Base-by-base conservation (phyloP, 768 basidiomycete species). In the Leccinum imitatum region DNA sequence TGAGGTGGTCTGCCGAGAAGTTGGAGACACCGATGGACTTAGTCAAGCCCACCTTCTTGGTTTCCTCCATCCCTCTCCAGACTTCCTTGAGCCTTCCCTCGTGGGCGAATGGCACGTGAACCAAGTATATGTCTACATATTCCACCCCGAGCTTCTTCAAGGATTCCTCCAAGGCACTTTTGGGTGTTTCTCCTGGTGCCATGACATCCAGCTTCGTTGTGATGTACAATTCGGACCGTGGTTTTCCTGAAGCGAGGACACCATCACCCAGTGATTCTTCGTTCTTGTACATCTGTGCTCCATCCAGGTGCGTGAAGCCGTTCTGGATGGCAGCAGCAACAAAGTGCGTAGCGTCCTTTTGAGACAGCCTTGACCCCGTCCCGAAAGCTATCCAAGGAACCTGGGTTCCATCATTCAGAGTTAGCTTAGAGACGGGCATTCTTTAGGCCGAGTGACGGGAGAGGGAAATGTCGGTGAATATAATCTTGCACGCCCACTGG, bases 301-400 rank as follows among this genome's bases (percentile, higher is more conserved):
- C 82, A 66, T 88, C 87, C 17, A 89, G 76, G 67, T 88, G 87
- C 13, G 76, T 82, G 64, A 87, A 78, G 3, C 84, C 83, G 46
- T 74, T 78, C n/a, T 78, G 74, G 54, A 89, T 82, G n/a, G 87
- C 87, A n/a, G 69, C 59, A 39, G 66, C 70, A 50, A 84, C 75
- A 3, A 74, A 66, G 0, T 59, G 14, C 25, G 75, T 62, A 13
- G 79, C 83, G 61, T 87, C 81, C 61, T 76, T 76, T 15, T 60
- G 57, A 58, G 65, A 83, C 15, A 83, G 72, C 1, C 84, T 84
- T 2, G 84, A 84, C 0, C 87, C 87, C 19, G 83, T 86, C 17
- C 87, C 87, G 60, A 83, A 87, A 2, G 78, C 86, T 25, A 87
- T 72, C 80, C 80, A 82, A 15, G 87, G 87, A 39, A 81, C 73